phyloP scores from a whole-genome alignment of 257 asterid genomes.

The Nicotiana sylvestris region DNA sequence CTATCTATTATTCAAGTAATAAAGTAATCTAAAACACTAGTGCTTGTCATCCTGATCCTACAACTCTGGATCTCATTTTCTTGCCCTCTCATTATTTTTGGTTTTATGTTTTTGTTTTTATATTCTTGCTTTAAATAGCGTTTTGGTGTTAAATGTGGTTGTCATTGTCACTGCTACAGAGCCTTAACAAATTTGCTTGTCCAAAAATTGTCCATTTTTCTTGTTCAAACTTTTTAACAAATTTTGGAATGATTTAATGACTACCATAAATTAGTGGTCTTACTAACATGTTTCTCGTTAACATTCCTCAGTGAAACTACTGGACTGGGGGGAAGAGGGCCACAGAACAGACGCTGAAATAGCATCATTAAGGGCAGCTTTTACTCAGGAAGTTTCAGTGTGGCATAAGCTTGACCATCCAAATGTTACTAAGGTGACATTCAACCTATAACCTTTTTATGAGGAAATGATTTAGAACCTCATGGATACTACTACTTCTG shows the following conservation, averaged over 20 bases:
- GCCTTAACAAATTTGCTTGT: not conserved
- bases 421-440: constrained; percentile 72
- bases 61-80: constrained; percentile 34
- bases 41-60: constrained; percentile 14
- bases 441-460: not conserved
- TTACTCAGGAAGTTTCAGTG: constrained; percentile 87
- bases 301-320: constrained; percentile 60
- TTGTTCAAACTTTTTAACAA: not conserved
- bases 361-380: constrained; percentile 68
- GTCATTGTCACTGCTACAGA: constrained; percentile 2
- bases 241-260: not conserved
- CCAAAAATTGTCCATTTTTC: not conserved
- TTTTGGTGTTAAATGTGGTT: not conserved
- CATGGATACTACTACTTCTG: not conserved
- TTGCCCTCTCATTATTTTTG: not conserved
- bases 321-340: constrained; percentile 95
- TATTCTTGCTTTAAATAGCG: not conserved
- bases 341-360: constrained; percentile 76
- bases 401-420: constrained; percentile 95
- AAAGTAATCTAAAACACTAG: constrained; percentile 26
- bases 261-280: not conserved
- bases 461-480: not conserved
- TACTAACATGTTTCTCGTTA: not conserved
- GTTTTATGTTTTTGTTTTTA: constrained; percentile 4
- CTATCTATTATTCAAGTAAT: constrained; percentile 26